Evolutionary conservation across 495 filamentous ascomycete species (phyloP).

Genomic region (Pyronema domesticum): DNA sequence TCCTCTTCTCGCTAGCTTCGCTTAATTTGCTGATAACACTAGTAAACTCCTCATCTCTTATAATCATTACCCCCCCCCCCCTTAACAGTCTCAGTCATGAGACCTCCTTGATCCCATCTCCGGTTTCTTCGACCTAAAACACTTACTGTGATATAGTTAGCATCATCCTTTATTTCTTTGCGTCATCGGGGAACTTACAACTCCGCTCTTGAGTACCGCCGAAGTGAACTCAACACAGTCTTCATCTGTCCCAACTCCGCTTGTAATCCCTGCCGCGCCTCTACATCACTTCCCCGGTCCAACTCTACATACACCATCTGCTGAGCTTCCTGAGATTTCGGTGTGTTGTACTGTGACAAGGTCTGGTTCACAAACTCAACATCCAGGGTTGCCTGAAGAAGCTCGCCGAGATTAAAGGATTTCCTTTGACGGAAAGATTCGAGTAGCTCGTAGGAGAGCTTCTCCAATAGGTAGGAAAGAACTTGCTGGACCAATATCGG

Average conservation of each 20-base stretch:
- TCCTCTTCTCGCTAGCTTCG: no score
- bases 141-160: no score
- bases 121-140: no score
- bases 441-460: slow-evolving; percentile 51
- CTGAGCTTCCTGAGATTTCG: slow-evolving; percentile 61
- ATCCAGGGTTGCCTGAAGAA: slow-evolving; percentile 94
- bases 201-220: slow-evolving; percentile 66
- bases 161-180: no score
- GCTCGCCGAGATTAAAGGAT: slow-evolving; percentile 52
- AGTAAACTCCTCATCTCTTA: no score
- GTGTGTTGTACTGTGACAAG: slow-evolving; percentile 65
- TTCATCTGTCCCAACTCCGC: slow-evolving; percentile 79
- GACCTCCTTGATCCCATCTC: no score
- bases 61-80: no score
- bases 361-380: slow-evolving; percentile 95
- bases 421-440: slow-evolving; percentile 48
- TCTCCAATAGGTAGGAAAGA: slow-evolving; percentile 62
- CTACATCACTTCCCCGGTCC: slow-evolving; percentile 69
- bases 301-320: slow-evolving; percentile 77
- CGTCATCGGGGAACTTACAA: slow-evolving; percentile 32
- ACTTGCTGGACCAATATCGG: slow-evolving; percentile 52
- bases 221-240: slow-evolving; percentile 58
- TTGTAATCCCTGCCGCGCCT: slow-evolving; percentile 60
- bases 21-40: no score
- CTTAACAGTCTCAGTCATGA: no score